Base-by-base conservation (phyloP, 179 eudicot species). In the Beta corolliflora region DNA sequence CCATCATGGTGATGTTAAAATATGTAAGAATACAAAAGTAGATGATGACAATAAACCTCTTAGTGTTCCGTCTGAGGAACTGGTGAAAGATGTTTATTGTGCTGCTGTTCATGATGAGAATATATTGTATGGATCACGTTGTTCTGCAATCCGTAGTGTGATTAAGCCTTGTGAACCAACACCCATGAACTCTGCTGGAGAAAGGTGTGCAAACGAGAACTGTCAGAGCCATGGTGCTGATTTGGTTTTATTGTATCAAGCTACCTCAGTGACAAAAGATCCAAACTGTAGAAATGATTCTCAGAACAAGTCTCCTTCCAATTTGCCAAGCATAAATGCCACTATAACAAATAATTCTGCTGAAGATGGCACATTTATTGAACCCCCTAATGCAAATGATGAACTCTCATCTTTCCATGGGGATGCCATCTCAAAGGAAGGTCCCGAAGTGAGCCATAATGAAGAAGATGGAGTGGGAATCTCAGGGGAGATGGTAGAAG, bases 1-100 rank as follows among this genome's bases (percentile, higher is more conserved):
- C 46, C 86, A 82, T 75, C 82, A 81, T 82, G 81, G 83, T 67
- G 89, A 84, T 80, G 48, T 73, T 21, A 83, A 72, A 73, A 19
- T 73, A 58, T 77, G 75, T 76, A 82, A 84, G 84, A 87, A 87
- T 70, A 79, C 84, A 77, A 83, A 82, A 77, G 23, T 82, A 8
- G 85, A 78, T 77, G 74, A 60, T 54, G 88, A 83, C 59, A 75
- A 55, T 78, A 86, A 82, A 41, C 45, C 73, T 60, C 66, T 80
- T 48, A 75, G 86, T 68, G 21, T 52, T 66, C 74, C 71, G 53
- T 29, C 77, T 56, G 83, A 88, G 66, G 65, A 73, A 54, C 67
- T 41, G 16, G 59, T 59, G 53, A 82, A 74, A 48, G 83, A 89
- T 75, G 71, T 75, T 25, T 67, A 72, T 66, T 53, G 69, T 68